phyloP scores from a whole-genome alignment of 352 stramenopile genomes.

The Pythium pectinolyticum region DNA sequence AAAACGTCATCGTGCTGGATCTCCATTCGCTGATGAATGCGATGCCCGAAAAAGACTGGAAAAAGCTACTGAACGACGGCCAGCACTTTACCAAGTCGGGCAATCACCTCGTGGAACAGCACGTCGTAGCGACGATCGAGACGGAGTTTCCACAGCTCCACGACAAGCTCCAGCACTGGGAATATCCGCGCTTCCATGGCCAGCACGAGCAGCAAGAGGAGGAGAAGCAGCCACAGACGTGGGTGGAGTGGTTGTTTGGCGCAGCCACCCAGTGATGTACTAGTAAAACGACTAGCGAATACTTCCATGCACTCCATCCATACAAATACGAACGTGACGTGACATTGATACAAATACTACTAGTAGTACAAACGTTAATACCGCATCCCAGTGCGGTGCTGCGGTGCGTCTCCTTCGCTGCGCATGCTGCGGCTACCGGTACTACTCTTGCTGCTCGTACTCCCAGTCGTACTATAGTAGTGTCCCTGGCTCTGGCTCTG shows the following conservation, averaged over 20 bases:
- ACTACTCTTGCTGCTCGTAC: no score
- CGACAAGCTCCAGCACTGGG: conserved; percentile 9
- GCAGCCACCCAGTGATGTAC: no score
- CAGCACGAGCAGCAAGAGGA: background rate
- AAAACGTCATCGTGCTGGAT: conserved; percentile 39
- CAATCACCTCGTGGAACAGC: conserved; percentile 46
- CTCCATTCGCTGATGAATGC: conserved; percentile 51
- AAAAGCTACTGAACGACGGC: conserved; percentile 45
- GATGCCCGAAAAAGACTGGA: conserved; percentile 30
- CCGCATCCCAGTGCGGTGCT: no score
- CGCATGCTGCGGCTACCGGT: no score
- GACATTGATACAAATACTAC: no score
- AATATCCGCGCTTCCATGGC: conserved; percentile 10
- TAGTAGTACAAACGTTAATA: no score
- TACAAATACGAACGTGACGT: no score
- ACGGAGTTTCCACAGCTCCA: conserved; percentile 10
- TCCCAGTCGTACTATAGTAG: no score
- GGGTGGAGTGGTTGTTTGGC: background rate
- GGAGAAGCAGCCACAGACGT: background rate
- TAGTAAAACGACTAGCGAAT: no score
- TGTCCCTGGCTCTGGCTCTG: background rate
- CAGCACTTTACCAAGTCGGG: conserved; percentile 54
- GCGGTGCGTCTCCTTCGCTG: no score
- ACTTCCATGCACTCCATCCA: no score
- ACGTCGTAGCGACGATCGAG: conserved; percentile 15